These are phyloP conservation scores for Rhynchosporium agropyri DNA, from an alignment of 2,329 filamentous ascomycete genomes.

Conservation along the genomic window DNA sequence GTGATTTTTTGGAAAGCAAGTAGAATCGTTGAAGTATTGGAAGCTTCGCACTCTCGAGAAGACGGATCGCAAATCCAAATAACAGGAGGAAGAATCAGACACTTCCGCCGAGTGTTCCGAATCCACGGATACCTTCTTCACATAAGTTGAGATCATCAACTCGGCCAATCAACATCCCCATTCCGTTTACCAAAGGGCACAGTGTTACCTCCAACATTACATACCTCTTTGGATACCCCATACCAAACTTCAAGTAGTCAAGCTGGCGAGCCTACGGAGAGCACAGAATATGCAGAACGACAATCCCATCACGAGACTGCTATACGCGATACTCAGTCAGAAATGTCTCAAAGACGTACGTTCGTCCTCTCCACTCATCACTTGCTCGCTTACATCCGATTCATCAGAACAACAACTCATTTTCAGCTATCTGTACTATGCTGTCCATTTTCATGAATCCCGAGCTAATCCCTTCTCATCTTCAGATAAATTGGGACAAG, in stretches of 20 bases:
- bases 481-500: slow-evolving; percentile 55
- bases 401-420: neutral
- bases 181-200: neutral
- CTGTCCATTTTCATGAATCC: neutral
- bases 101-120: neutral
- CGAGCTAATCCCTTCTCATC: slow-evolving; percentile 16
- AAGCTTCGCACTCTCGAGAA: slow-evolving; percentile 16
- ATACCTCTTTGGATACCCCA: neutral
- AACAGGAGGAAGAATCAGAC: neutral
- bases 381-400: neutral
- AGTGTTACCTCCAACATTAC: neutral
- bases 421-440: no score
- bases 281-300: slow-evolving; percentile 48
- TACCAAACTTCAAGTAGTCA: slow-evolving; percentile 21
- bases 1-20: neutral
- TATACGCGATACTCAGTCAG: slow-evolving; percentile 59
- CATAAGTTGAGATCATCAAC: neutral
- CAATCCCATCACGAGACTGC: slow-evolving; percentile 52
- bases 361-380: slow-evolving; percentile 14
- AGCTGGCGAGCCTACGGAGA: slow-evolving; percentile 43
- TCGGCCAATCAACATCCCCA: slow-evolving; percentile 9
- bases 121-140: neutral
- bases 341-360: slow-evolving; percentile 54
- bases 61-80: neutral
- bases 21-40: slow-evolving; percentile 13